Base-by-base conservation (phyloP, 805 yeast genomes). In the Starmerella ratchasimensis region DNA sequence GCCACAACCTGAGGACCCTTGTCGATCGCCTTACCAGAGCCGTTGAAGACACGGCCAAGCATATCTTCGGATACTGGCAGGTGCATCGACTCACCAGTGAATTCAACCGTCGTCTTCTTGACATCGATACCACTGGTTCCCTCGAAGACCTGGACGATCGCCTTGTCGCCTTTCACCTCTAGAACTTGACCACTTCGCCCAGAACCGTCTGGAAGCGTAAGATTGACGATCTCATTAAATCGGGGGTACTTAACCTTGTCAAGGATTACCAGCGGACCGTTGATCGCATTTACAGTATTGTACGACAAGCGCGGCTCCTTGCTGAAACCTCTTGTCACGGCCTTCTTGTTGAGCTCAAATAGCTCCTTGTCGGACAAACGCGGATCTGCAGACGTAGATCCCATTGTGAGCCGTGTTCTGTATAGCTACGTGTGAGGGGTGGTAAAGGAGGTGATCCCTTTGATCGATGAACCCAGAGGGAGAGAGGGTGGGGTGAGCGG, bases 71-170 rank as follows among this genome's bases (percentile, higher is more conserved):
- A 79, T 18, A 90, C 98, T 17, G 97, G 80, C 48, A 90, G 82
- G 61, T 76, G 81, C 69, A 90, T 70, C 62, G 75, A 81, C 60
- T 88, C 76, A 45, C 99, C 98, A 28, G 98, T 86, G 65, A 90
- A 88, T 63, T 93, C 97, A 44, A 93, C 94, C 42, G 84, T 72
- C 35, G 99, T 90, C 67, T 86, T 90, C 67, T 90, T 86, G 46
- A 90, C 97, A 68, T 90, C 99, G 52, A 90, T 82, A 56, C 98
- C 99, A 4, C 95, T 79, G 36, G 99, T 90, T 57, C 99, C 99
- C 67, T 90, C 97, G 58, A 90, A 90, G 35, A 90, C 99, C 71
- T 90, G 99, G 37, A 90, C 99, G 61, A 90, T 75, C 38, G 99
- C 99, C 59, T 90, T 79, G 54, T 80, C 75, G 46, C 98, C 98